These are phyloP conservation scores for Moricandia arvensis DNA, from an alignment of 345 rosid species.

Conservation along the genomic window DNA sequence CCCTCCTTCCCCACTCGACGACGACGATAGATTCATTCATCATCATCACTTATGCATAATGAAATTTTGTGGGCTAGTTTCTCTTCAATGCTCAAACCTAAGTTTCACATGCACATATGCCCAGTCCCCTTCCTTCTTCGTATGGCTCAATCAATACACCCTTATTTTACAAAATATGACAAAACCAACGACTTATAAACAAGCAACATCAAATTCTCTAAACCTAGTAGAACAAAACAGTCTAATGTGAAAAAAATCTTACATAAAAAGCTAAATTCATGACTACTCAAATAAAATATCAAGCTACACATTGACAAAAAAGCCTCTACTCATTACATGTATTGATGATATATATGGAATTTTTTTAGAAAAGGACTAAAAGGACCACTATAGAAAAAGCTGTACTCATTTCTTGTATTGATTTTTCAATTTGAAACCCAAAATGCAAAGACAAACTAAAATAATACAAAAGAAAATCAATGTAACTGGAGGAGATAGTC, in stretches of 20 bases:
- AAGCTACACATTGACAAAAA: conserved; percentile 20
- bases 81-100: conserved; percentile 31
- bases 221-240: background rate
- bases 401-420: conserved; percentile 38
- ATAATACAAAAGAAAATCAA: conserved; percentile 15
- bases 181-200: background rate
- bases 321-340: conserved; percentile 24
- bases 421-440: conserved; percentile 31
- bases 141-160: conserved; percentile 20
- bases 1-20: conserved; percentile 35
- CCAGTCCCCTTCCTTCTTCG: conserved; percentile 12
- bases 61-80: conserved; percentile 31
- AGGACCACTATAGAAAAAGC: conserved; percentile 38
- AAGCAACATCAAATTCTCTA: background rate
- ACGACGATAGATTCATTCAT: conserved; percentile 26
- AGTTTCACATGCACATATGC: conserved; percentile 29
- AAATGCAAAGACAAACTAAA: conserved; percentile 33
- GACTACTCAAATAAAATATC: conserved; percentile 5
- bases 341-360: conserved; percentile 29
- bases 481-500: conserved; percentile 43
- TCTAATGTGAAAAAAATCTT: background rate
- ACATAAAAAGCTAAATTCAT: background rate
- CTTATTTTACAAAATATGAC: background rate
- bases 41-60: conserved; percentile 25
- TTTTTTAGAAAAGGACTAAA: conserved; percentile 28